Evolutionary conservation across 257 asterid genomes (phyloP), one percentile per base, ranked within the genome.

Genomic region (Ballota nigra): DNA sequence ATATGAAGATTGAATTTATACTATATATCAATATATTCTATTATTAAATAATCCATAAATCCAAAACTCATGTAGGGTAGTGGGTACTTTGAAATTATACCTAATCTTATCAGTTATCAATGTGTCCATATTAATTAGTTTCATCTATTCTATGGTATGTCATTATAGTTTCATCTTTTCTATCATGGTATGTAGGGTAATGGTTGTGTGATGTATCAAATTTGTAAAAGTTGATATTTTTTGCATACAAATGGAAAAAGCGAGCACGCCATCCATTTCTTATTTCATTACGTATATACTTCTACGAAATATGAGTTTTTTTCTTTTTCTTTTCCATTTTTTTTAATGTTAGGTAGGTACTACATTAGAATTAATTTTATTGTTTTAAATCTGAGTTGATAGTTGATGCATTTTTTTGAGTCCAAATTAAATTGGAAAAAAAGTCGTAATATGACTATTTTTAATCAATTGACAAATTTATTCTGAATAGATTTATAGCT

Each of bases 231-330:
- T 60, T 72, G 71, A 60, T 70, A 70, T 57, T 72, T 51, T 55
- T 16, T n/a, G n/a, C 60, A 55, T 45, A 31, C 69, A 68, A 62
- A 73, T 73, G 73, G 57, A 75, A 68, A 68, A 78, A 73, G 58
- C 55, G 57, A 53, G 59, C 12, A 57, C 16, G 38, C 34, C 29
- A 26, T 75, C 45, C 28, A 29, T 51, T 24, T 55, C 12, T 33
- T 19, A 36, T 69, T 31, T 69, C 22, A 68, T 68, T 28, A 16
- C 38, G 12, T 28, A 34, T n/a, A 9, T 8, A 9, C 40, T n/a
- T 12, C 1, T 15, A 63, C 10, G 11, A 51, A 66, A 6, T 11
- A 26, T 26, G 29, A 18, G 5, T 31, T 31, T 31, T 31, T 31
- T 31, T 31, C 4, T 31, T 6, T 4, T 31, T 0, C 0, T 31